These are phyloP conservation scores for Saccharomyces eubayanus DNA, from an alignment of 805 yeast species.

Conservation along the genomic window DNA sequence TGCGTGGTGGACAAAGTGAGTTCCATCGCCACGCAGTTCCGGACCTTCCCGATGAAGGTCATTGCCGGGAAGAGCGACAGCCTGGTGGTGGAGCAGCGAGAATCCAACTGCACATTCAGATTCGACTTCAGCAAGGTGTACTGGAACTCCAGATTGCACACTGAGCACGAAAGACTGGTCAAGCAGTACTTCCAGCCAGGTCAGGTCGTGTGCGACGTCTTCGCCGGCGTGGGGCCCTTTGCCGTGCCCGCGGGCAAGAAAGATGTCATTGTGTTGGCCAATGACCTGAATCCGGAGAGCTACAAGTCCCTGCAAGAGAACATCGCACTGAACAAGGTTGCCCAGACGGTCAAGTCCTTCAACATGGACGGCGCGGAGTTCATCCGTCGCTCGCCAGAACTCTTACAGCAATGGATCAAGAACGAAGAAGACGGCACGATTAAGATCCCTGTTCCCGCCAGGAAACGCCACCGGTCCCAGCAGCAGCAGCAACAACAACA, in stretches of 20 bases:
- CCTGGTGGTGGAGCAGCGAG: conserved; percentile 72
- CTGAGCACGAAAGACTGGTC: conserved; percentile 85
- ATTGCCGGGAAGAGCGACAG: conserved; percentile 72
- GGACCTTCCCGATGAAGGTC: conserved; percentile 91
- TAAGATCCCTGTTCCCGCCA: conserved; percentile 31
- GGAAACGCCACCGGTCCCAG: conserved; percentile 31
- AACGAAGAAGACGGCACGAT: conserved; percentile 31
- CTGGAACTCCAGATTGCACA: conserved; percentile 92
- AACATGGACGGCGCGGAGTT: conserved; percentile 80
- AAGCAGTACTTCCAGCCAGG: conserved; percentile 46
- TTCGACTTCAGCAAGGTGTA: conserved; percentile 92
- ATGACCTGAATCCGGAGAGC: conserved; percentile 87
- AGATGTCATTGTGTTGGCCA: conserved; percentile 72
- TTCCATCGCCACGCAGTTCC: conserved; percentile 73
- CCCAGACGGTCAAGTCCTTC: conserved; percentile 47
- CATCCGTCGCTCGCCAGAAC: conserved; percentile 50
- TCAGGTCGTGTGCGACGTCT: conserved; percentile 83
- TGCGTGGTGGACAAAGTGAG: conserved; percentile 92
- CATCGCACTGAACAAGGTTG: conserved; percentile 54
- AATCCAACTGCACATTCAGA: conserved; percentile 73
- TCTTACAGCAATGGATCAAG: conserved; percentile 41
- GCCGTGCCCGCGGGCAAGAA: conserved; percentile 92
- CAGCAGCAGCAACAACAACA: conserved; percentile 14
- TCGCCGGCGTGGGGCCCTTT: conserved; percentile 99
- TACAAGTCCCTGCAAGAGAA: conserved; percentile 62